phyloP scores from a whole-genome alignment of 352 stramenopile species.

The Globisporangium viniferum region DNA sequence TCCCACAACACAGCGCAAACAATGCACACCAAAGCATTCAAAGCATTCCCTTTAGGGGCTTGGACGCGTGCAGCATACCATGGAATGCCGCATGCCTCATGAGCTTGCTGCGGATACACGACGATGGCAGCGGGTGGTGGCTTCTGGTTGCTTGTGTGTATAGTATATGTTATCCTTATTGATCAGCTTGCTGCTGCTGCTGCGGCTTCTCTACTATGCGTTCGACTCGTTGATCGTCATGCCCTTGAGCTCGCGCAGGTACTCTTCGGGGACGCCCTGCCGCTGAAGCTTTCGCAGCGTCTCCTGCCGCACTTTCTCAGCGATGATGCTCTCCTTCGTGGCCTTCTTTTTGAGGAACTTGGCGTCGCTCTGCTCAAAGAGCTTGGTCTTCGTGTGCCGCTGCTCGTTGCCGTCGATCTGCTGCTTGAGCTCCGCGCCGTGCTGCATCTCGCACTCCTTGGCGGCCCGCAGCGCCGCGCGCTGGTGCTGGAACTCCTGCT shows the following conservation, averaged over 20 bases:
- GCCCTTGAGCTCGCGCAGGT: constrained; percentile 57
- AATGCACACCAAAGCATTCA: no score
- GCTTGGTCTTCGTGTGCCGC: constrained; percentile 48
- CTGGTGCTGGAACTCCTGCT: constrained; percentile 42
- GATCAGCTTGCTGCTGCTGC: neutral
- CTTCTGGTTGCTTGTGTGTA: neutral
- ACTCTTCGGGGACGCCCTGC: constrained; percentile 62
- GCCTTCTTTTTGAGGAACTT: constrained; percentile 72
- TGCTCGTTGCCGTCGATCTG: constrained; percentile 64
- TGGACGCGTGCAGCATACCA: no score
- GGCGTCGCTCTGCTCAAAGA: constrained; percentile 66
- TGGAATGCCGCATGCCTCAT: no score
- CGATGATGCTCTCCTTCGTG: constrained; percentile 69
- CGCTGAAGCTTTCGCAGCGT: constrained; percentile 61
- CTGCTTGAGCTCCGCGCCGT: constrained; percentile 35
- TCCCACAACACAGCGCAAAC: no score
- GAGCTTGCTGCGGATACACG: no score
- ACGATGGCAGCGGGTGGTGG: no score
- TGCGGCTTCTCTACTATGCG: constrained; percentile 26
- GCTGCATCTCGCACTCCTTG: constrained; percentile 31
- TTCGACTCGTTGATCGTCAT: constrained; percentile 70
- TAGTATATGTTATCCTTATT: neutral
- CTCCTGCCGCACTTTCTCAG: constrained; percentile 67
- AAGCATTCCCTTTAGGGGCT: no score
- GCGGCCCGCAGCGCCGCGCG: constrained; percentile 28